phyloP scores from a whole-genome alignment of 2,329 filamentous ascomycete species.

The Cyphellophora europaea region DNA sequence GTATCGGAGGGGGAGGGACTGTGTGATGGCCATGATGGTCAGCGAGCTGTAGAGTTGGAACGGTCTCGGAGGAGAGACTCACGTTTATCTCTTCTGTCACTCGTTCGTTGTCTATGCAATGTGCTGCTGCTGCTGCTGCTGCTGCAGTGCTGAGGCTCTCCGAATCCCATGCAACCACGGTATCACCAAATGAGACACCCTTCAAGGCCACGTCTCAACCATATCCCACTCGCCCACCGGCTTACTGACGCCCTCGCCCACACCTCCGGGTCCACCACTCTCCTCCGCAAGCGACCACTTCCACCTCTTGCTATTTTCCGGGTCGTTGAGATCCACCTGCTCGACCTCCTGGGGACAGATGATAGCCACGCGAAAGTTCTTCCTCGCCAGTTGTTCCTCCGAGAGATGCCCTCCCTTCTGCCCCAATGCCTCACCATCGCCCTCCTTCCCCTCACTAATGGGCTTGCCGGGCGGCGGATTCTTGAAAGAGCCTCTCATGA shows the following conservation, averaged over 20 bases:
- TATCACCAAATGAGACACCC: too few relatives aligned
- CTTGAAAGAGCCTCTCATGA: constrained; percentile 67
- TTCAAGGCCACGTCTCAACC: constrained; percentile 57
- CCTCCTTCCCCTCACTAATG: constrained; percentile 40
- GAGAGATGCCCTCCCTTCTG: constrained; percentile 62
- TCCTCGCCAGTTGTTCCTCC: constrained; percentile 56
- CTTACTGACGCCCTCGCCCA: constrained; percentile 17
- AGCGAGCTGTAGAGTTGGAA: too few relatives aligned
- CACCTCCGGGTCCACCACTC: constrained; percentile 28
- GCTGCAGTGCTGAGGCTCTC: too few relatives aligned
- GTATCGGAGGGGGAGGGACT: too few relatives aligned
- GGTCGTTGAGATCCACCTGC: constrained; percentile 60
- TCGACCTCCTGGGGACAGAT: constrained; percentile 77
- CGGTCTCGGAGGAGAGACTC: too few relatives aligned
- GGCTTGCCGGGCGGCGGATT: constrained; percentile 60
- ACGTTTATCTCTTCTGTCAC: too few relatives aligned
- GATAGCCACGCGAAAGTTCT: constrained; percentile 77
- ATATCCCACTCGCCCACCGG: constrained; percentile 51
- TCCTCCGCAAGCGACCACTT: constrained; percentile 52
- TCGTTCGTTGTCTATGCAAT: too few relatives aligned
- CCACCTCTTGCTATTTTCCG: constrained; percentile 54
- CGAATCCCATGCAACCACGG: too few relatives aligned
- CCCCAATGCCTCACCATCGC: constrained; percentile 39
- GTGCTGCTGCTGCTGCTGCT: too few relatives aligned
- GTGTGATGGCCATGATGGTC: too few relatives aligned